Evolutionary conservation across 225 moss, liverwort and hornwort genomes (phyloP), one percentile per base, ranked within the genome.

Genomic region (Sphagnum tenellum): DNA sequence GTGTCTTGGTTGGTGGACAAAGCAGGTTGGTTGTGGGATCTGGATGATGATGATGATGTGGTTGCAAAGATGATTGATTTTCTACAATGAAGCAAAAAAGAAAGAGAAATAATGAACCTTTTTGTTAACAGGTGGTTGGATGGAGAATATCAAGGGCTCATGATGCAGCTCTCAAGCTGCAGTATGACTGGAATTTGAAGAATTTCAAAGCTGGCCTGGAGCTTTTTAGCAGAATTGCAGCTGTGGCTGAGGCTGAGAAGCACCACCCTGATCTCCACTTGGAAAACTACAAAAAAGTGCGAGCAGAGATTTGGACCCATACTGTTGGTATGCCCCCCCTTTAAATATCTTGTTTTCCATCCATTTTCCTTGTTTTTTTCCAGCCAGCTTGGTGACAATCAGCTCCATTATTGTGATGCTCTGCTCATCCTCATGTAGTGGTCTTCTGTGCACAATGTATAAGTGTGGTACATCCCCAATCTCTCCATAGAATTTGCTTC

Each of bases 251-350:
- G 14, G 12, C 59, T 47, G 69, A 61, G 8, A 62, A 62, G 50
- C 69, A 63, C 45, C 62, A 70, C 60, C 69, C 69, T 44, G 69
- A 70, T 50, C 69, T 70, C 55, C 69, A 70, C 54, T 13, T 61
- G 9, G 29, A 44, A 2, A 14, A 53, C 5, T 51, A 47, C 4
- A 55, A 70, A 44, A 53, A 45, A 11, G 69, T 55, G 9, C 53
- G 51, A 9, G 55, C 54, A 12, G 53, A 55, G 13, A 5, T 70
- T 45, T 62, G 62, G 62, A 53, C 44, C 54, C 69, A 70, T 47
- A 45, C 69, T 12, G 9, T 70, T 52, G 69, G 69, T 70, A 14
- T 12, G 69, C 55, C 47, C 46, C n/a, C 9, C 9, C 29, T 29
- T 7, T 44, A 66, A 1, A 8, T 8, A 54, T 29, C 29, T 29